phyloP scores from a whole-genome alignment of 169 alveolate genomes.

The Plasmodium inui region DNA sequence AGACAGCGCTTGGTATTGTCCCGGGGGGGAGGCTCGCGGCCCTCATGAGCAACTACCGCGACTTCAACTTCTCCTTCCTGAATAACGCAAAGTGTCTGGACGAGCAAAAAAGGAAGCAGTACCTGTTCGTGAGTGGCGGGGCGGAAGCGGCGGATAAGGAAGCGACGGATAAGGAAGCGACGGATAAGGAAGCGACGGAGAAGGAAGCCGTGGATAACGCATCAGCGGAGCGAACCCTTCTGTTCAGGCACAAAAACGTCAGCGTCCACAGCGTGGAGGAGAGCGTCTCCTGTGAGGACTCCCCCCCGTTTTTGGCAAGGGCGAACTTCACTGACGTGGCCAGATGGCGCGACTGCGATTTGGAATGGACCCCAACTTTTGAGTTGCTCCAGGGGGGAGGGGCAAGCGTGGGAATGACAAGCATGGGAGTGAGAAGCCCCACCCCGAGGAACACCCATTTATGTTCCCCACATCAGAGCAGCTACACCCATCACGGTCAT shows the following conservation, averaged over 20 bases:
- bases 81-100: slow-evolving; percentile 8
- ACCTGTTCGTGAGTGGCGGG: slow-evolving; percentile 2
- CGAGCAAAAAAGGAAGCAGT: slow-evolving; percentile 9
- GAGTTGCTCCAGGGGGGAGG: neutral
- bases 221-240: neutral
- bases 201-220: too few relatives aligned
- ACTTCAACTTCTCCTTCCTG: slow-evolving; percentile 39
- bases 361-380: neutral
- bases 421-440: neutral
- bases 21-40: neutral
- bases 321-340: neutral
- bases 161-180: neutral
- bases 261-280: slow-evolving; percentile 16
- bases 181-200: neutral
- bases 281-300: neutral
- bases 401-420: neutral
- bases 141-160: neutral
- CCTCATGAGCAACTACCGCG: slow-evolving; percentile 19
- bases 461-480: neutral
- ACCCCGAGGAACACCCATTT: neutral
- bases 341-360: neutral
- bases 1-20: neutral
- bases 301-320: neutral
- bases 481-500: neutral
- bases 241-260: slow-evolving; percentile 11